Base-by-base conservation (phyloP, 768 basidiomycete genomes). In the Kwoniella dejecticola region DNA sequence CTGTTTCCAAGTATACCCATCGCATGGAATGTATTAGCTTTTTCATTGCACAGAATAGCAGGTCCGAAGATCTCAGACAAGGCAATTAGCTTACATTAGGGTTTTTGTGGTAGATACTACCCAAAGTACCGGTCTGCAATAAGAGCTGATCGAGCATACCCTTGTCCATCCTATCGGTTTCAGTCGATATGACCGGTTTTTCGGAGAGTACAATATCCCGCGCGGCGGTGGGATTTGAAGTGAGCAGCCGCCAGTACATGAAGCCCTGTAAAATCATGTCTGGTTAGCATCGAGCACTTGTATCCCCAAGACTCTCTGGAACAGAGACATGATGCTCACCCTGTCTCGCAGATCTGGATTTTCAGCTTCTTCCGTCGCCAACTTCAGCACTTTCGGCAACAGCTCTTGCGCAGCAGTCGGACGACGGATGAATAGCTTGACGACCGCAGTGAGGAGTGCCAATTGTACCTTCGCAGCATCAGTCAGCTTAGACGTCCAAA, bases 391-490 rank as follows among this genome's bases (percentile, higher is more conserved):
- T 74, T 93, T 96, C 75, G 92, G 91, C 8, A 98, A 89, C 6
- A 98, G 83, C 54, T 89, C 87, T 74, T 96, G 94, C 5, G 89
- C 86, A 10, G 85, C 87, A 24, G 93, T 90, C 0, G 89, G 89
- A 67, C 95, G 90, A 80, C 90, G 89, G 66, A 98, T 87, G 81
- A 99, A 99, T 33, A 97, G 83, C 78, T 99, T 99, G 64, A 99
- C 96, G 3, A 89, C 84, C 0, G 96, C 94, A 1, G 95, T 97
- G 40, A 99, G 82, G 40, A 98, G 83, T 1, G 95, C 90, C 24
- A 98, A 84, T 84, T 99, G 96, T 1, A 99, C 95, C 92, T 96
- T n/a, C n/a, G n/a, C n/a, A n/a, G n/a, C n/a, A n/a, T n/a, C n/a
- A n/a, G n/a, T n/a, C n/a, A n/a, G n/a, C n/a, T n/a, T n/a, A n/a